Base-by-base conservation (phyloP, 2,329 filamentous ascomycete species). In the Aspergillus bombycis region DNA sequence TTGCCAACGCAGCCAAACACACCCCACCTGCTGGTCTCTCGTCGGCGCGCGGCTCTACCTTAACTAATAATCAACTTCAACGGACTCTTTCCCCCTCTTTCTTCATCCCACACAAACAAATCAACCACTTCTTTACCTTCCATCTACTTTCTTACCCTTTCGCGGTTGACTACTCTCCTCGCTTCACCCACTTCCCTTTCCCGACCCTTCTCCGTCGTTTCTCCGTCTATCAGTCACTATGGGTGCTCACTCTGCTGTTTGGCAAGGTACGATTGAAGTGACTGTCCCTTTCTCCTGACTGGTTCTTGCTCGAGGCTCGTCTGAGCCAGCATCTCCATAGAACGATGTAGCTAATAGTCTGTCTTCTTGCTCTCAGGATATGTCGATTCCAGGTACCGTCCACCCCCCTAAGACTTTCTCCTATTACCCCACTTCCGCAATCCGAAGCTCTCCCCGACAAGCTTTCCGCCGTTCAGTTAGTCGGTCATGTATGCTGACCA, bases 301-400 rank as follows among this genome's bases (percentile, higher is more conserved):
- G 21, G 34, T 46, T 0, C 26, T 46, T 58, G 32, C n/a, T 8
- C 1, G 52, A 34, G 0, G 32, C 30, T 55, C 21, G 26, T 14
- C 19, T 12, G 34, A 21, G 21, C 53, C 23, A 41, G 26, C 32
- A 55, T 65, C 14, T 58, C 36, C 58, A 11, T 48, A 8, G 14
- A 50, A 38, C 46, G 21, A 41, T 41, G n/a, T 38, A 34, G 52
- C 36, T 59, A 61, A 52, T 16, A 8, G 32, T 8, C 21, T 58
- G 21, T 57, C 67, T 73, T 60, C 70, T 63, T 55, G 12, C 34
- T 43, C 50, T 52, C 41, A 87, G 86, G 83, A 79, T 89, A 89
- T 76, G 83, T 88, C 78, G 86, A 88, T 78, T 79, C 82, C 67
- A 88, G 86, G 86, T 88, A 86, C 71, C 74, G 61, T 67, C 28